phyloP scores from a whole-genome alignment of 495 filamentous ascomycete genomes.

The Aspergillus cavernicola region DNA sequence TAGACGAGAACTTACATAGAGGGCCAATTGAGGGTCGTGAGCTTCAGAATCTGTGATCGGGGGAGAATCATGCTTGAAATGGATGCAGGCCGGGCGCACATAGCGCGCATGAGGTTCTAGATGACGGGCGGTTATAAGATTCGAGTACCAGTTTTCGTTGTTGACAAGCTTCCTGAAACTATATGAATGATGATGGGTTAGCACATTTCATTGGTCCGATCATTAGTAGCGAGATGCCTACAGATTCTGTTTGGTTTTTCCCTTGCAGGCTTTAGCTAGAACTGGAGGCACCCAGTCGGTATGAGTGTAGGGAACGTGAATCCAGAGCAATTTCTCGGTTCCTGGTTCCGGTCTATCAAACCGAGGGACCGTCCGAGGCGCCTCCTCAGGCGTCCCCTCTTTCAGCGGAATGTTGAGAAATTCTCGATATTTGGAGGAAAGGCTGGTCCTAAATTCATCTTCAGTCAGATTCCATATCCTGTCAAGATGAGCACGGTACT shows the following conservation, averaged over 20 bases:
- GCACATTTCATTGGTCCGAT: background rate
- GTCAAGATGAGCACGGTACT: background rate
- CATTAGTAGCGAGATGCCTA: slow-evolving; percentile 5
- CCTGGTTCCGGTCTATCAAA: slow-evolving; percentile 39
- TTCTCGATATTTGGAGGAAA: slow-evolving; percentile 18
- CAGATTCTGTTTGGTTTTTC: slow-evolving; percentile 30
- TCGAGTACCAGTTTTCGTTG: slow-evolving; percentile 41
- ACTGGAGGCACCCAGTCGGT: slow-evolving; percentile 57
- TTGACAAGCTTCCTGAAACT: slow-evolving; percentile 51
- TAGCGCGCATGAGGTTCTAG: slow-evolving; percentile 45
- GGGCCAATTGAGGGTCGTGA: slow-evolving; percentile 34
- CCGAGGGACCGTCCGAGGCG: slow-evolving; percentile 29
- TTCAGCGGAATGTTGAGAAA: slow-evolving; percentile 29
- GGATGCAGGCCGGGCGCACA: slow-evolving; percentile 37
- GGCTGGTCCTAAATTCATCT: background rate
- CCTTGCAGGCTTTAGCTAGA: slow-evolving; percentile 20
- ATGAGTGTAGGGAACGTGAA: slow-evolving; percentile 64
- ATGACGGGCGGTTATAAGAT: slow-evolving; percentile 46
- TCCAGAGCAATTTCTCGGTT: slow-evolving; percentile 57
- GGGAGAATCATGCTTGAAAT: slow-evolving; percentile 30
- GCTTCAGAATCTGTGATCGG: slow-evolving; percentile 16
- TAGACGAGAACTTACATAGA: slow-evolving; percentile 35
- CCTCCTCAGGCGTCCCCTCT: slow-evolving; percentile 25
- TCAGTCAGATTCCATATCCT: background rate
- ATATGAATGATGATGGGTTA: background rate